Evolutionary conservation across 306 rosid genomes (phyloP), one percentile per base, ranked within the genome.

Genomic region (Alnus glutinosa): DNA sequence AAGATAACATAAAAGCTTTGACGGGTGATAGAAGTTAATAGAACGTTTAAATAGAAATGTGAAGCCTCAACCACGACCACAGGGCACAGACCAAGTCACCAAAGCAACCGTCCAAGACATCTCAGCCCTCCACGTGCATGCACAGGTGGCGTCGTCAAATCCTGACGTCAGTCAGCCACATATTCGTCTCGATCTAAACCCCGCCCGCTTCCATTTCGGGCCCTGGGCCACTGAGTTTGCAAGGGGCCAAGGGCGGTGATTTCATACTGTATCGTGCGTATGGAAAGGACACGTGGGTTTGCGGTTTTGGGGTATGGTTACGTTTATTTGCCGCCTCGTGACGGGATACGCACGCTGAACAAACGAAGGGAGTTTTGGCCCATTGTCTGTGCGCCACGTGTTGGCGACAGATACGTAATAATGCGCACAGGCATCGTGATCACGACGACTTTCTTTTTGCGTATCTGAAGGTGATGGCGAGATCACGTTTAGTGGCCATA

Each of bases 81-180:
- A 79, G 66, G 28, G 32, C 59, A 32, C 55, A 47, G 51, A 36
- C 32, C 15, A 5, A 37, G 19, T 30, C 81, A 39, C 75, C n/a
- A 39, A 34, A 32, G 19, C 48, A 86, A 80, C 89, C 89, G 89
- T 79, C 90, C 79, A 81, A 73, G 8, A 16, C 37, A 32, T 30
- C 13, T 62, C 4, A 36, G n/a, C 10, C 76, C 23, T 77, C 88
- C 92, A 88, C 92, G 88, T 80, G 19, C 63, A 19, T 1, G n/a
- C 1, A 30, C 79, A 76, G 83, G 78, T 79, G 81, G 85, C 77
- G 13, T 51, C 2, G 44, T 39, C 44, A 5, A 61, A 30, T 7
- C 61, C 34, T 76, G 83, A 69, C 69, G 78, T 78, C 83, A 74
- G 78, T 78, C 83, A 74, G 32, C 13, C 13, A 4, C 9, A 36